Percentiles rank a stretch among this genome's conserved stretches.
phyloP scores from a whole-genome alignment of 768 basidiomycete species.

The Termitomyces eurrhizus region DNA sequence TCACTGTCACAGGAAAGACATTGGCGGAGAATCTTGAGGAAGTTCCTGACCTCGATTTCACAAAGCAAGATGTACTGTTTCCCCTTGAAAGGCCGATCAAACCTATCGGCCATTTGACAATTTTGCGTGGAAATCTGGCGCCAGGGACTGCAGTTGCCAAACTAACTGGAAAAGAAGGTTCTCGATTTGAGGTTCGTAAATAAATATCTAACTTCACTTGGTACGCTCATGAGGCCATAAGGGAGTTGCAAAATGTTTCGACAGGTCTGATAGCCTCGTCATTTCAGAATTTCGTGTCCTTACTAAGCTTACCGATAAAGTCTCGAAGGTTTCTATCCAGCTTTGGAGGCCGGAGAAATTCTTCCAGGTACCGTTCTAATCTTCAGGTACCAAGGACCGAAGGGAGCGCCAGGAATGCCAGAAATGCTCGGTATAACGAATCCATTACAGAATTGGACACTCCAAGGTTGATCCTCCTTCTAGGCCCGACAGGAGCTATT shows the following conservation, averaged over 20 bases:
- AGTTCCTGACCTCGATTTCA: conserved; percentile 67
- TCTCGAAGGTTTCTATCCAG: conserved; percentile 67
- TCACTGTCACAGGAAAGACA: conserved; percentile 92
- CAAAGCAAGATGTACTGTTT: conserved; percentile 72
- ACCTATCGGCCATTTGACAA: conserved; percentile 79
- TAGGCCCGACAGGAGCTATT: conserved; percentile 76
- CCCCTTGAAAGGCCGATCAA: conserved; percentile 80
- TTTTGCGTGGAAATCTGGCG: conserved; percentile 85
- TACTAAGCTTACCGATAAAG: conserved; percentile 26
- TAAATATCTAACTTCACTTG: neutral
- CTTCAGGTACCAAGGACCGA: conserved; percentile 87
- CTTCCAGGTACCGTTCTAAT: conserved; percentile 73
- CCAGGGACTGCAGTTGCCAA: conserved; percentile 90
- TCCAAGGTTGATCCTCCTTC: conserved; percentile 4
- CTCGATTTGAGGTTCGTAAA: conserved; percentile 64
- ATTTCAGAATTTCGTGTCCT: neutral
- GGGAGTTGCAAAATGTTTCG: conserved; percentile 78
- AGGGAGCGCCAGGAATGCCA: conserved; percentile 91
- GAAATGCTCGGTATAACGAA: conserved; percentile 49
- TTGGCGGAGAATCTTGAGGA: conserved; percentile 83
- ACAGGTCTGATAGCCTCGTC: conserved; percentile 39
- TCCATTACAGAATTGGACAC: neutral
- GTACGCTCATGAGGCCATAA: conserved; percentile 21
- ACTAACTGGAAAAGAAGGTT: conserved; percentile 90
- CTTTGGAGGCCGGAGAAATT: conserved; percentile 71